Evolutionary conservation across 371 early-diverging fungal genomes (phyloP).

Genomic region (Mucor piriformis): DNA sequence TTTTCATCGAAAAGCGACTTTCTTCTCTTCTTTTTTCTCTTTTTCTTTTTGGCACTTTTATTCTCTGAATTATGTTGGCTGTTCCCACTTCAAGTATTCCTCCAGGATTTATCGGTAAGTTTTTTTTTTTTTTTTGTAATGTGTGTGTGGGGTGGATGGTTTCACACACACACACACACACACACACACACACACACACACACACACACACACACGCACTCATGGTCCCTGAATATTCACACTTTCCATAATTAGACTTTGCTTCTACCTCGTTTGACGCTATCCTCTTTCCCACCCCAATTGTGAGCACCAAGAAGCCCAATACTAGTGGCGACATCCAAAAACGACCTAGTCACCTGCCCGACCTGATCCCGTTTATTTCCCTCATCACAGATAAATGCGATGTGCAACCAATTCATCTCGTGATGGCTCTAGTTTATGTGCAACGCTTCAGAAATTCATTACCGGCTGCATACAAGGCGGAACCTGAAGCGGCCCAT

Average conservation of each 20-base stretch:
- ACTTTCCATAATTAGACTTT: constrained; percentile 48
- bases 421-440: constrained; percentile 53
- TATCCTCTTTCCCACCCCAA: constrained; percentile 35
- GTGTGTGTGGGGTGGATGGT: neutral
- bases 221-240: constrained; percentile 9
- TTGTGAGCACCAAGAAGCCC: neutral
- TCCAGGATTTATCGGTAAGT: constrained; percentile 51
- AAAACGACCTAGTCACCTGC: constrained; percentile 38
- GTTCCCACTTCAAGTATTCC: constrained; percentile 37
- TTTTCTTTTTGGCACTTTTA: constrained; percentile 36
- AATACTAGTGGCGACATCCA: constrained; percentile 10
- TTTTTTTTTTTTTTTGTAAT: neutral
- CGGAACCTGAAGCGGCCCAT: constrained; percentile 55
- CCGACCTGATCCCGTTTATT: constrained; percentile 52
- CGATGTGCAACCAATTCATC: constrained; percentile 42
- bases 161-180: too few species aligned
- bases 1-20: neutral
- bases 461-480: constrained; percentile 44
- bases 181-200: too few species aligned
- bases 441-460: constrained; percentile 49
- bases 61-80: constrained; percentile 28
- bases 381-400: constrained; percentile 53
- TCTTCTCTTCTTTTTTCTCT: constrained; percentile 31
- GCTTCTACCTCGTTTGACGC: constrained; percentile 54
- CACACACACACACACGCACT: too few species aligned